Percentiles rank a stretch among this genome's conserved stretches.
Evolutionary conservation across 352 stramenopile species (phyloP).

Genomic region (Pythium aquatile): DNA sequence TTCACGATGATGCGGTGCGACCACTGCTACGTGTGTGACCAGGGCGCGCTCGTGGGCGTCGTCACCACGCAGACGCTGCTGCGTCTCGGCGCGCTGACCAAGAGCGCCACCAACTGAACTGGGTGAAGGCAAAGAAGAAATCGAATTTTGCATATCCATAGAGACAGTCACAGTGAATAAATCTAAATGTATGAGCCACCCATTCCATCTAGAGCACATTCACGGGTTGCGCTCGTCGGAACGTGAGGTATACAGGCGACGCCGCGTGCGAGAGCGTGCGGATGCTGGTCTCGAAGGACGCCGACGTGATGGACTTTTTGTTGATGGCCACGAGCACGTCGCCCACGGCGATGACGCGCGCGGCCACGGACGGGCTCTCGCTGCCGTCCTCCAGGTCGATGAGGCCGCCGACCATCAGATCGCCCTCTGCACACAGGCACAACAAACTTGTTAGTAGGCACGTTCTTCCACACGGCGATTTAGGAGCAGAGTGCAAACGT

Average conservation of each 20-base stretch:
- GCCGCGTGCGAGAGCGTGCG: slow-evolving; percentile 72
- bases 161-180: slow-evolving; percentile 15
- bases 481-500: slow-evolving; percentile 24
- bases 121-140: not conserved
- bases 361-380: slow-evolving; percentile 74
- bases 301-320: slow-evolving; percentile 86
- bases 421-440: slow-evolving; percentile 51
- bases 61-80: slow-evolving; percentile 81
- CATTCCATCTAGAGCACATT: slow-evolving; percentile 49
- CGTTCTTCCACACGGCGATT: too few relatives aligned
- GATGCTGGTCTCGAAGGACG: slow-evolving; percentile 86
- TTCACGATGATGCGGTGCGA: slow-evolving; percentile 90
- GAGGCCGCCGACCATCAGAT: slow-evolving; percentile 76
- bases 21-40: slow-evolving; percentile 86
- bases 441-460: not conserved
- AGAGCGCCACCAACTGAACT: slow-evolving; percentile 5
- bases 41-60: slow-evolving; percentile 77
- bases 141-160: not conserved
- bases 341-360: slow-evolving; percentile 73
- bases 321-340: slow-evolving; percentile 84
- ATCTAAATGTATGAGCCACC: slow-evolving; percentile 9
- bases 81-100: slow-evolving; percentile 29
- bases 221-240: slow-evolving; percentile 61
- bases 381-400: slow-evolving; percentile 82
- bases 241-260: slow-evolving; percentile 84